Evolutionary conservation across 129 eudicot species (phyloP), one percentile per base, ranked within the genome.

Genomic region (Solidago caesia): DNA sequence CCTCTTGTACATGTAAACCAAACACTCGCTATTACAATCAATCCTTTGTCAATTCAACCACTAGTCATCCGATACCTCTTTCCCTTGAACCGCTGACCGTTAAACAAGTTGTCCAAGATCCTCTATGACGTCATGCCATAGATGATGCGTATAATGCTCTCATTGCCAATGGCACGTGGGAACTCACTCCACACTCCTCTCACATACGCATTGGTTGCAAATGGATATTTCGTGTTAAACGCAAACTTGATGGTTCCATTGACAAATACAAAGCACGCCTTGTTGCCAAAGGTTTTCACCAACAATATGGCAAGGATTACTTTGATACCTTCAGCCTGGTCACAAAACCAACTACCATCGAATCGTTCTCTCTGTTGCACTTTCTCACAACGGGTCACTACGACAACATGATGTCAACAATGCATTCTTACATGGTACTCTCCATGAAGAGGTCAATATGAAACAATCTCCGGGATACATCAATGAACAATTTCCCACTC

Each of bases 291-390:
- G 72, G 71, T 0, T 75, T 46, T 42, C 27, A 11, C 1, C 64
- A 75, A 75, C 43, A 75, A 26, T 7, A 13, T 6, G 65, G 72
- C 13, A 21, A 49, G 8, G 79, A 75, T 14, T 75, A 48, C 41
- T 12, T 6, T 33, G 57, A 75, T 1, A 75, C 73, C 2, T 75
- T 75, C 12, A 52, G 79, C 9, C 73, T 57, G 5, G 46, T 75
- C 4, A 57, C 46, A 1, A 75, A 75, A 39, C 49, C 71, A 0
- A 14, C 47, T 9, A 75, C 65, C 6, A 64, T 75, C n/a, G 61
- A 0, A 46, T 14, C 2, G 4, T 74, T 3, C 21, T 64, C 0
- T 29, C 43, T 0, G 3, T 75, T 8, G 56, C 55, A 0, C 3
- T 63, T 5, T 75, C 72, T 0, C 6, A 64, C 1, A 21, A 33